Conservation (phyloP, 768 basidiomycete genomes). For the Mycena rebaudengoi region DNA sequence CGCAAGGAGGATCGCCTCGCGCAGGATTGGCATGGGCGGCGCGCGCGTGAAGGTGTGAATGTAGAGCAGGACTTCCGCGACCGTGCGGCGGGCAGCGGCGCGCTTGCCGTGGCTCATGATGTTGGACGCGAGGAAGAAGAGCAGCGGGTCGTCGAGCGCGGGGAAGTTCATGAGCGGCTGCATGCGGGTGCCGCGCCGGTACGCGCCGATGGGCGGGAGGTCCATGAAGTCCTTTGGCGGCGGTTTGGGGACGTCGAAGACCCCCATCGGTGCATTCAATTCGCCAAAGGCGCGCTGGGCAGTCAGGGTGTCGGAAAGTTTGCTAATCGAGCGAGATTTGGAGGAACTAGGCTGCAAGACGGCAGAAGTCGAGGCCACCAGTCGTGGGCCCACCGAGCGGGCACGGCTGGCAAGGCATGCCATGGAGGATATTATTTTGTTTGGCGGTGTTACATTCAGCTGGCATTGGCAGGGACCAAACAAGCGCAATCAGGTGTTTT, state of each 20-base stretch:
- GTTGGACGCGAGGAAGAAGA: conserved; percentile 69
- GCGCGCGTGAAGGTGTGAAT: conserved; percentile 79
- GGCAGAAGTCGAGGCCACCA: no score
- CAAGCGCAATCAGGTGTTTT: no score
- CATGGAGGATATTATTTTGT: no score
- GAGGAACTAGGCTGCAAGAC: no score
- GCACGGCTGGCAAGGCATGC: no score
- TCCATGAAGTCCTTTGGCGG: conserved; percentile 7
- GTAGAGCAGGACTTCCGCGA: conserved; percentile 71
- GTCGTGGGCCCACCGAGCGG: no score
- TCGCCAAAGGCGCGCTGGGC: conserved; percentile 23
- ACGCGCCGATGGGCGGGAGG: conserved; percentile 2
- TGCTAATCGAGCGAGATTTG: no score
- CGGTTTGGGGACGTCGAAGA: neutral
- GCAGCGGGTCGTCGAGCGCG: conserved; percentile 78
- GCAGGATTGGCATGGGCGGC: conserved; percentile 83
- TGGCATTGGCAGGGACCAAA: neutral
- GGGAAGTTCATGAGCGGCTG: conserved; percentile 62
- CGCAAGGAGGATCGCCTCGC: conserved; percentile 71
- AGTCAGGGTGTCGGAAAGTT: no score
- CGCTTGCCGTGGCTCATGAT: conserved; percentile 74
- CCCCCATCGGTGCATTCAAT: conserved; percentile 25
- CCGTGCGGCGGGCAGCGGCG: conserved; percentile 62
- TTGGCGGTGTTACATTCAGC: neutral
- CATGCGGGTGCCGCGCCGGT: conserved; percentile 10